Percentiles rank a stretch among this genome's conserved stretches.
These are phyloP conservation scores for Limonomyces culmigenus DNA, from an alignment of 1,284 basidiomycete species.

Conservation along the genomic window DNA sequence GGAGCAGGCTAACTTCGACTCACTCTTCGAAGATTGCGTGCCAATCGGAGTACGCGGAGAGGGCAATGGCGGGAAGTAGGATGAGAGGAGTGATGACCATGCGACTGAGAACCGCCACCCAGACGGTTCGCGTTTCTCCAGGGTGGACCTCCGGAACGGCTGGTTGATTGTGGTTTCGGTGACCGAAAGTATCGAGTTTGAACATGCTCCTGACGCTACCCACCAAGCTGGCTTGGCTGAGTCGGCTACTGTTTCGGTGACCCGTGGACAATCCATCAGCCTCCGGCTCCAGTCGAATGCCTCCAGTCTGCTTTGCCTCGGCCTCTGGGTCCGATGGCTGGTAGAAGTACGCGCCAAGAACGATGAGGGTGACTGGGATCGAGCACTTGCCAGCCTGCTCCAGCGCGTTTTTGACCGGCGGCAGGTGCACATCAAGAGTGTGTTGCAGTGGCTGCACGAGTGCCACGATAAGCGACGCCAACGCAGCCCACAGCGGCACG, in stretches of 20 bases:
- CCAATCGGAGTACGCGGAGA: slow-evolving; percentile 41
- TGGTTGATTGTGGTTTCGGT: background rate
- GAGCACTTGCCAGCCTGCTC: slow-evolving; percentile 64
- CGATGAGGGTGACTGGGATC: slow-evolving; percentile 80
- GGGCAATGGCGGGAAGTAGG: slow-evolving; percentile 55
- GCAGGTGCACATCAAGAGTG: slow-evolving; percentile 38
- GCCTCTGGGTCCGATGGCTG: slow-evolving; percentile 10
- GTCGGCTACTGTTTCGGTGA: slow-evolving; percentile 5
- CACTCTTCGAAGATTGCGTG: slow-evolving; percentile 62
- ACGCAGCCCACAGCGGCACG: slow-evolving; percentile 67
- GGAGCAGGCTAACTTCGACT: slow-evolving; percentile 16
- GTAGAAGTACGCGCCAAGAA: slow-evolving; percentile 88
- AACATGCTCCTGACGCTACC: slow-evolving; percentile 25
- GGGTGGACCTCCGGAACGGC: slow-evolving; percentile 13
- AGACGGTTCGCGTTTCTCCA: slow-evolving; percentile 71
- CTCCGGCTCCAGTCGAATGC: background rate
- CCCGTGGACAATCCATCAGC: slow-evolving; percentile 5
- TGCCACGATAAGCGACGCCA: slow-evolving; percentile 69
- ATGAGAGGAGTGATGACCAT: slow-evolving; percentile 80
- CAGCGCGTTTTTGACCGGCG: slow-evolving; percentile 60
- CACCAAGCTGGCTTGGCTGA: slow-evolving; percentile 17
- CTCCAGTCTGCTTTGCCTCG: background rate
- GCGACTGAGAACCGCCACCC: slow-evolving; percentile 59
- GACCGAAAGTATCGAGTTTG: slow-evolving; percentile 6
- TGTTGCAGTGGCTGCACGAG: slow-evolving; percentile 64